A percentile compares a stretch with the other conserved stretches of the same genome.
Conservation (phyloP, 2,329 filamentous ascomycete genomes). For the Penicillium sp. region DNA sequence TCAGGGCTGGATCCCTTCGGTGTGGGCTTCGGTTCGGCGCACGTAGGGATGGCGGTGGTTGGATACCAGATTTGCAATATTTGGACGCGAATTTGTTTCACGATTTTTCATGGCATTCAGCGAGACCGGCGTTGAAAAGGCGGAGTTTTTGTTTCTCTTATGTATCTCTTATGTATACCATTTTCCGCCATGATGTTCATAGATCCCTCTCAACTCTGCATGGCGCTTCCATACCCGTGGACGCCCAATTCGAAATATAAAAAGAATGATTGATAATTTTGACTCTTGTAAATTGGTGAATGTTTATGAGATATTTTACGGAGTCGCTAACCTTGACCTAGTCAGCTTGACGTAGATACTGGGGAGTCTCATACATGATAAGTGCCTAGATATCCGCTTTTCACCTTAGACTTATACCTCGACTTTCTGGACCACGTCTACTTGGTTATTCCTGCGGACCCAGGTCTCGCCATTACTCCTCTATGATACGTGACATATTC, state of each 20-base stretch:
- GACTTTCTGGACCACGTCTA: background rate
- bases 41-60: constrained; percentile 24
- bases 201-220: constrained; percentile 29
- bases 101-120: constrained; percentile 21
- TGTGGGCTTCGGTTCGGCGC: constrained; percentile 27
- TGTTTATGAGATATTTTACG: too few relatives aligned
- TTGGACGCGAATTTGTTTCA: constrained; percentile 11
- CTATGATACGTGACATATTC: background rate
- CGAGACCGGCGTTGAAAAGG: constrained; percentile 18
- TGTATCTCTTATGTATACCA: constrained; percentile 18
- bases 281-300: background rate
- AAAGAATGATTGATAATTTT: constrained; percentile 20
- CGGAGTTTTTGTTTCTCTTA: constrained; percentile 10
- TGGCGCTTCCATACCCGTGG: constrained; percentile 10
- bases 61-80: constrained; percentile 14
- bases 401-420: background rate
- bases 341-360: too few relatives aligned
- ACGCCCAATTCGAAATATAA: constrained; percentile 20
- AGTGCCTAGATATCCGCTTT: background rate
- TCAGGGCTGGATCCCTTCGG: constrained; percentile 36
- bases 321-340: too few relatives aligned
- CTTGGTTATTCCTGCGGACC: background rate
- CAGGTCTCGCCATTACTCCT: background rate
- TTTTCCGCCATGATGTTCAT: constrained; percentile 19
- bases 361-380: too few relatives aligned